Conservation (phyloP, 1,139 yeast genomes). For the Geotrichum australiense region DNA sequence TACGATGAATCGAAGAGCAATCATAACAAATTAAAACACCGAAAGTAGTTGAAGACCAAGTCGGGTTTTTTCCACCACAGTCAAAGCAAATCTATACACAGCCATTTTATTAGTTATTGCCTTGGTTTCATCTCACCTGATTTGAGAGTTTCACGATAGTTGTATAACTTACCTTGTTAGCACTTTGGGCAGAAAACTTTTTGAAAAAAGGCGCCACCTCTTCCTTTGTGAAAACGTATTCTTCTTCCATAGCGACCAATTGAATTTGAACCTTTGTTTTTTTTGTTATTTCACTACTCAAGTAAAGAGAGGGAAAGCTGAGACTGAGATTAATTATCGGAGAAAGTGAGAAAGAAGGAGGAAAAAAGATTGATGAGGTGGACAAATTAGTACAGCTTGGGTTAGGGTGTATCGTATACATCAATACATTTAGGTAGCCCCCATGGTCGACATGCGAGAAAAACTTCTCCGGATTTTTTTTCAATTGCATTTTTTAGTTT, state of each 20-base stretch:
- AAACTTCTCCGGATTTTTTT: too few relatives aligned
- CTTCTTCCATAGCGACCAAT: too few relatives aligned
- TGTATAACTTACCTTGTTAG: constrained; percentile 54
- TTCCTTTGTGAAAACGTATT: constrained; percentile 47
- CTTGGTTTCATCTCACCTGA: too few relatives aligned
- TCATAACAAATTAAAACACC: constrained; percentile 95
- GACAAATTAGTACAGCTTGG: too few relatives aligned
- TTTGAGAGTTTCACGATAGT: too few relatives aligned
- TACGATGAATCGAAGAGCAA: constrained; percentile 95
- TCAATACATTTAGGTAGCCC: too few relatives aligned
- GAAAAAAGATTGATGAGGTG: constrained; percentile 10
- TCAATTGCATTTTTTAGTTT: too few relatives aligned
- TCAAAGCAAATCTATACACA: constrained; percentile 67
- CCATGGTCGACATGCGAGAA: too few relatives aligned
- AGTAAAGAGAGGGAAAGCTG: neutral
- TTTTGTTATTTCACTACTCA: too few relatives aligned
- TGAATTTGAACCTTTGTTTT: neutral
- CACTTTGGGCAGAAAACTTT: constrained; percentile 54
- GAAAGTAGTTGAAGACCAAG: constrained; percentile 98
- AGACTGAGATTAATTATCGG: neutral
- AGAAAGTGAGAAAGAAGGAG: neutral
- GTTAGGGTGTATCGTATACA: too few relatives aligned
- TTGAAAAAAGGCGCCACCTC: constrained; percentile 56
- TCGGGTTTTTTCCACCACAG: constrained; percentile 93
- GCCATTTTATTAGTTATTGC: too few relatives aligned